Evolutionary conservation across 768 basidiomycete genomes (phyloP).

Genomic region (Chalciporus pseudorubinellus): DNA sequence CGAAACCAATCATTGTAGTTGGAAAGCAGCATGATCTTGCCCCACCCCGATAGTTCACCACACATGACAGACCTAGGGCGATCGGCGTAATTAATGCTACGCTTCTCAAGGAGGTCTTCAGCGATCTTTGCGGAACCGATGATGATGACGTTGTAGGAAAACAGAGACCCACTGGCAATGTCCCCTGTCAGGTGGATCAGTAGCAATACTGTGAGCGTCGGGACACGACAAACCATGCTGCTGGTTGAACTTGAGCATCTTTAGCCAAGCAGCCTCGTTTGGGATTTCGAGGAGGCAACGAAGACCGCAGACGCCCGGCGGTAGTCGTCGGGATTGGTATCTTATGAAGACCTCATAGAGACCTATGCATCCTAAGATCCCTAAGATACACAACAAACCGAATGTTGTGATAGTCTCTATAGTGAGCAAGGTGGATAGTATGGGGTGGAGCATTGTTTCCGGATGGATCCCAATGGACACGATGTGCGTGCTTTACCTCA

Average conservation of each 20-base stretch:
- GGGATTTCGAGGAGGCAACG: conserved; percentile 11
- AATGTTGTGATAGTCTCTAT: neutral
- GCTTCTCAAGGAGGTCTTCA: conserved; percentile 46
- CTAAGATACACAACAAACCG: neutral
- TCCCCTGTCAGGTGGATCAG: conserved; percentile 11
- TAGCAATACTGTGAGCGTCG: neutral
- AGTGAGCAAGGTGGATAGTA: neutral
- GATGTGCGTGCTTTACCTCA: no score
- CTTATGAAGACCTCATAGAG: neutral
- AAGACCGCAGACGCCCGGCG: conserved; percentile 17
- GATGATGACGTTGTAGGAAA: conserved; percentile 38
- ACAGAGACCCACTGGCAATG: conserved; percentile 10
- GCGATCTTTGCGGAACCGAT: conserved; percentile 42
- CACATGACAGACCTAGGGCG: conserved; percentile 20
- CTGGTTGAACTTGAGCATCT: conserved; percentile 8
- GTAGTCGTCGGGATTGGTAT: conserved; percentile 4
- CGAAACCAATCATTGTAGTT: conserved; percentile 16
- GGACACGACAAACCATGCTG: conserved; percentile 7
- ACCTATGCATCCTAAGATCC: neutral
- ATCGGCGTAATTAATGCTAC: conserved; percentile 41
- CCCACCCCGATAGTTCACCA: conserved; percentile 22
- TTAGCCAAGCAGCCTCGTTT: conserved; percentile 9
- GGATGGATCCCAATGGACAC: neutral
- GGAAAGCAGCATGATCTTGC: conserved; percentile 17
- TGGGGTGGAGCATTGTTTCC: neutral